These are phyloP conservation scores for Pestalotiopsis sp. DNA, from an alignment of 2,329 filamentous ascomycete species.

Conservation along the genomic window DNA sequence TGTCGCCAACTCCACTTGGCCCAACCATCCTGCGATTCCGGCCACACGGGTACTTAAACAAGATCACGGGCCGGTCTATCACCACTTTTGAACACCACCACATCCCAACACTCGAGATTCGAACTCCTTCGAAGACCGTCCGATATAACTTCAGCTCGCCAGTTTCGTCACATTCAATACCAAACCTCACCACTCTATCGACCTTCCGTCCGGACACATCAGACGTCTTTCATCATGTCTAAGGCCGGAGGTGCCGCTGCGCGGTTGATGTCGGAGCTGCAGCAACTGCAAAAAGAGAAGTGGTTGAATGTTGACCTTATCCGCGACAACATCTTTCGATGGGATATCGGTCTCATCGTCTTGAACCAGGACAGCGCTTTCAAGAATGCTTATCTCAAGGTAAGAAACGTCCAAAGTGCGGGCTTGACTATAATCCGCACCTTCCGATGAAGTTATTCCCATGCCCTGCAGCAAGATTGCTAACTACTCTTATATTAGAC, in stretches of 20 bases:
- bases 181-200: no score
- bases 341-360: constrained; percentile 88
- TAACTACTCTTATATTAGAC: constrained; percentile 48
- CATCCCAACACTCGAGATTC: no score
- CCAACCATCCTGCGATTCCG: background rate
- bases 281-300: constrained; percentile 81
- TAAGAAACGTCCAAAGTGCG: constrained; percentile 29
- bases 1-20: background rate
- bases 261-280: constrained; percentile 87
- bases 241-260: constrained; percentile 62
- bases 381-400: constrained; percentile 89
- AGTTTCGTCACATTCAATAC: no score
- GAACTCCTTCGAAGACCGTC: no score
- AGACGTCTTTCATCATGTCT: constrained; percentile 25
- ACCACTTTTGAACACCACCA: no score
- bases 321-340: constrained; percentile 82
- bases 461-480: background rate
- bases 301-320: constrained; percentile 92
- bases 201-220: background rate
- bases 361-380: constrained; percentile 91
- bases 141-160: no score
- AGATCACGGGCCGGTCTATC: background rate
- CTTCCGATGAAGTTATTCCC: background rate
- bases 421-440: background rate
- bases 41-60: background rate